Conservation (phyloP, 257 asterid species). For the Eustoma russellianum region DNA sequence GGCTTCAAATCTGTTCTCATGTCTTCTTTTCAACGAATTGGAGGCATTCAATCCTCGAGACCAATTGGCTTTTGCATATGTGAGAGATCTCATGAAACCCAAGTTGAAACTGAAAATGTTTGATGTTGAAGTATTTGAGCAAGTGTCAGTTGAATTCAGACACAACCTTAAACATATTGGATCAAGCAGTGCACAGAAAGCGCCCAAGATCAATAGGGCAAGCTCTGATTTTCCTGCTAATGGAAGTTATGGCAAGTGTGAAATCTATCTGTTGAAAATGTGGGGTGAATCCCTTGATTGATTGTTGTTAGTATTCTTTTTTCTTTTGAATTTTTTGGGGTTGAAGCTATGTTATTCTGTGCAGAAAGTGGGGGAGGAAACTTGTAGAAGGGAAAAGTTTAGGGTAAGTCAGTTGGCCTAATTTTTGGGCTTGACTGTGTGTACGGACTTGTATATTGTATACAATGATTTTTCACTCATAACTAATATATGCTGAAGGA, state of each 20-base stretch:
- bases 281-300: conserved; percentile 76
- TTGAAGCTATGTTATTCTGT: no score
- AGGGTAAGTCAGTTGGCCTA: no score
- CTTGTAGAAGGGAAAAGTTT: no score
- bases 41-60: conserved; percentile 91
- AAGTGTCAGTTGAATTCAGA: conserved; percentile 70
- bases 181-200: conserved; percentile 1
- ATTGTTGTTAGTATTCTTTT: conserved; percentile 5
- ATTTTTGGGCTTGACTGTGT: no score
- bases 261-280: conserved; percentile 51
- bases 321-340: not conserved
- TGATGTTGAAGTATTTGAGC: conserved; percentile 83
- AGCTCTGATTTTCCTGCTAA: conserved; percentile 28
- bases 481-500: no score
- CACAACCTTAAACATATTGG: conserved; percentile 44
- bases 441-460: no score
- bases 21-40: conserved; percentile 81
- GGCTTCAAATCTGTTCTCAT: conserved; percentile 52
- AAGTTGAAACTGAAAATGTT: conserved; percentile 64
- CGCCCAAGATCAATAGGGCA: conserved; percentile 37
- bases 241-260: conserved; percentile 42
- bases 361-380: not conserved
- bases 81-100: conserved; percentile 74
- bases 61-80: conserved; percentile 76
- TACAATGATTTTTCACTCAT: no score